Conservation (phyloP, 208 protist species). For the Kentomonas sorsogonicus region DNA sequence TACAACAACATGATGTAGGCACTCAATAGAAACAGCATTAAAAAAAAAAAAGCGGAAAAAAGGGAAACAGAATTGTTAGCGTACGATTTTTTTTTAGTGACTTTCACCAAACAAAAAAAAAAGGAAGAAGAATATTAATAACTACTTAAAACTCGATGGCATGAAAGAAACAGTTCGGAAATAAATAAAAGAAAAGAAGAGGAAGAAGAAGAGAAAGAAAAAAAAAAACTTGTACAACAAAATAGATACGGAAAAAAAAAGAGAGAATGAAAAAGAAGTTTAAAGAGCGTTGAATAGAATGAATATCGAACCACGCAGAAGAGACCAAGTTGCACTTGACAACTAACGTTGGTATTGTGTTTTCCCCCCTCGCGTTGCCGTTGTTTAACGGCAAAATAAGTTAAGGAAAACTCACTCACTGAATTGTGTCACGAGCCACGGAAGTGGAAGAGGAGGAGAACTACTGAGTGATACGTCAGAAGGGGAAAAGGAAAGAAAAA, state of each 20-base stretch:
- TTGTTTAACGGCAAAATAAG: conserved; percentile 34
- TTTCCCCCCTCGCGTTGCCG: conserved; percentile 33
- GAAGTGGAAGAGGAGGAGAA: conserved; percentile 48
- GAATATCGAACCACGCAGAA: too few species aligned
- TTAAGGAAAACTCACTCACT: neutral
- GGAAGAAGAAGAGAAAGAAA: conserved; percentile 10
- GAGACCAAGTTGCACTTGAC: too few species aligned
- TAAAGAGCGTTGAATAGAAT: too few species aligned
- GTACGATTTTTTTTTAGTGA: too few species aligned
- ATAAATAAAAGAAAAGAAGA: conserved; percentile 12
- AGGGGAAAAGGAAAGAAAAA: too few species aligned
- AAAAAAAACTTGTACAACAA: conserved; percentile 4
- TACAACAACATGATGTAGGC: too few species aligned
- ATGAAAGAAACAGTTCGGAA: too few species aligned
- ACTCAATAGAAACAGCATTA: conserved; percentile 16
- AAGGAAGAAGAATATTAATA: conserved; percentile 7
- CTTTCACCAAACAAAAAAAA: conserved; percentile 10
- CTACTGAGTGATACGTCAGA: conserved; percentile 74
- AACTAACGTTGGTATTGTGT: too few species aligned
- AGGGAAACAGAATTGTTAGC: neutral
- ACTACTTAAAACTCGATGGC: too few species aligned
- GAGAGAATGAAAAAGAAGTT: too few species aligned
- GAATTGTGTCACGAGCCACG: neutral
- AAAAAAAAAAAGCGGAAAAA: conserved; percentile 4
- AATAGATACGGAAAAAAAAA: too few species aligned